Conservation (phyloP, 1,284 basidiomycete genomes). For the Farysia itapuensis region DNA sequence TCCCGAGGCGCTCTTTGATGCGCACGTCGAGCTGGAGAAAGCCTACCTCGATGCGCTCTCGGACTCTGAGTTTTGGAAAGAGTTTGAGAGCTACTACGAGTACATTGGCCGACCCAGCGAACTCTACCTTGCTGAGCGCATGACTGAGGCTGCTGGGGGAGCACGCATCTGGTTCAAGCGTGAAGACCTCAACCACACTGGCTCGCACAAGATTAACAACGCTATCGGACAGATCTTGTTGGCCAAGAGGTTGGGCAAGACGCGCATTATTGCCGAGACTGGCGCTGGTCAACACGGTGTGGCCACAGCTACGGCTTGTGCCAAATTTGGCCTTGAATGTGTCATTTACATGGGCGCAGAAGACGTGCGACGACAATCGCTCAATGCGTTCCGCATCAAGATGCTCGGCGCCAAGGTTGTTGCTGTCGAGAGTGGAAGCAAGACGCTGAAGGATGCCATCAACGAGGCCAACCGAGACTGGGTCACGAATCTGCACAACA, state of each 20-base stretch:
- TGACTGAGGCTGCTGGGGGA: constrained; percentile 76
- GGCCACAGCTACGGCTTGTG: constrained; percentile 96
- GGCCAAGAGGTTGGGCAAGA: constrained; percentile 89
- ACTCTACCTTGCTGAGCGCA: constrained; percentile 73
- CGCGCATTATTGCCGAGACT: constrained; percentile 95
- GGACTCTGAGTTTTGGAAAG: constrained; percentile 90
- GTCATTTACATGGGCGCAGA: constrained; percentile 98
- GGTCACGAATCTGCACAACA: constrained; percentile 84
- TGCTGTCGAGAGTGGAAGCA: constrained; percentile 88
- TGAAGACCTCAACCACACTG: constrained; percentile 73
- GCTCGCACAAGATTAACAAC: constrained; percentile 60
- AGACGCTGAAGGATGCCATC: constrained; percentile 84
- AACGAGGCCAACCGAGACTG: constrained; percentile 72
- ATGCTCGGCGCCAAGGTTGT: constrained; percentile 88
- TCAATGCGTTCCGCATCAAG: constrained; percentile 97
- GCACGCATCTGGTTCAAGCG: constrained; percentile 98
- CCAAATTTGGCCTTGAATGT: constrained; percentile 93
- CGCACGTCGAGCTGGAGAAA: constrained; percentile 83
- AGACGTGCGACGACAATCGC: constrained; percentile 88
- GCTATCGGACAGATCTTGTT: constrained; percentile 70
- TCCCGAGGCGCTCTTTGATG: constrained; percentile 89
- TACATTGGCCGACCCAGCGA: constrained; percentile 81
- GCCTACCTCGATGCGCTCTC: constrained; percentile 82
- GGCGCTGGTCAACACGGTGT: constrained; percentile 99
- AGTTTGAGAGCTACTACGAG: constrained; percentile 82